These are phyloP conservation scores for Chlorella sp. DNA, from an alignment of 139 green algal species.

Conservation along the genomic window DNA sequence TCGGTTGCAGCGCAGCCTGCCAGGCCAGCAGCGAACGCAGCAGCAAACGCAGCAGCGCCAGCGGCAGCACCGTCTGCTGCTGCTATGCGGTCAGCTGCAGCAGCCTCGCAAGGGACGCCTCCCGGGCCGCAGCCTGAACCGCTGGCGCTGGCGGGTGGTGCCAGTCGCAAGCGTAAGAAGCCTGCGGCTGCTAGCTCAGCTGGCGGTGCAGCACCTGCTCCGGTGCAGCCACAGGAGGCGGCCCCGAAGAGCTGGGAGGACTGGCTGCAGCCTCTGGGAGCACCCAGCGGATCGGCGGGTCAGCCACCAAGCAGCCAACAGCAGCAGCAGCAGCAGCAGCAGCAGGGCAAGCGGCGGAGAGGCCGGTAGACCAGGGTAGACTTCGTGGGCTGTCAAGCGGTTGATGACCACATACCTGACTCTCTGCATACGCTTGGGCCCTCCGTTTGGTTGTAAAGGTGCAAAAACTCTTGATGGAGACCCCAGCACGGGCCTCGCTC, in stretches of 20 bases:
- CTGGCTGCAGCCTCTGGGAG: slow-evolving; percentile 29
- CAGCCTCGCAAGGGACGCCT: no score
- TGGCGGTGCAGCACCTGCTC: not conserved
- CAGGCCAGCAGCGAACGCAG: no score
- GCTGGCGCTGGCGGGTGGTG: not conserved
- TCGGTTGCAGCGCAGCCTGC: no score
- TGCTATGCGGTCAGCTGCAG: not conserved
- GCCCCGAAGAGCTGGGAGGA: slow-evolving; percentile 36
- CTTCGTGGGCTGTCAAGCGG: no score
- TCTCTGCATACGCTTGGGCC: no score
- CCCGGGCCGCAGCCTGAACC: not conserved
- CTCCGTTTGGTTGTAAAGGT: no score
- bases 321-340: not conserved
- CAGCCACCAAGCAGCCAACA: no score
- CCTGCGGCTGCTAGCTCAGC: not conserved
- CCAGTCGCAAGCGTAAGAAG: slow-evolving; percentile 11
- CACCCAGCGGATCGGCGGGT: no score
- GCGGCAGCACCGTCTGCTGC: not conserved
- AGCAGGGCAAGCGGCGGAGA: not conserved
- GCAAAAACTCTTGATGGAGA: no score
- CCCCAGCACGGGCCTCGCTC: no score
- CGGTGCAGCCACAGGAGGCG: not conserved
- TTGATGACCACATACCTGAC: no score
- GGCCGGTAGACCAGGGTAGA: not conserved
- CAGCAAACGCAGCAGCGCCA: not conserved